Evolutionary conservation across 2,329 filamentous ascomycete genomes (phyloP).

Genomic region (Phialophora verrucosa): DNA sequence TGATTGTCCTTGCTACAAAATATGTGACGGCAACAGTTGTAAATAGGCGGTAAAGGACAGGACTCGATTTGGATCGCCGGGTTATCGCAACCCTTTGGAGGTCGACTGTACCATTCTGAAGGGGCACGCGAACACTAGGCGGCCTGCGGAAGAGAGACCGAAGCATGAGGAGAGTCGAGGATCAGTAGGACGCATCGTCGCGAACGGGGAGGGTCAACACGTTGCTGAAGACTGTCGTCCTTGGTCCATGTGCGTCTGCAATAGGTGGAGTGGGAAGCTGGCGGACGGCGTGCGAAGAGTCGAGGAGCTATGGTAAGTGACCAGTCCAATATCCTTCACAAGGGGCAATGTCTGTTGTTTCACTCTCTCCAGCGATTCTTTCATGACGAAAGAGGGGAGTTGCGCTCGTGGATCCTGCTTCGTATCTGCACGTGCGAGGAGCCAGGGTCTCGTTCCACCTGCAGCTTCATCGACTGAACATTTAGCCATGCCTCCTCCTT

Average conservation of each 20-base stretch:
- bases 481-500: slow-evolving; percentile 2
- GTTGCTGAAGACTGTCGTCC: background rate
- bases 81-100: slow-evolving; percentile 36
- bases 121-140: slow-evolving; percentile 38
- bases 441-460: background rate
- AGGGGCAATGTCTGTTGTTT: background rate
- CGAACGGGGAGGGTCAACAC: slow-evolving; percentile 10
- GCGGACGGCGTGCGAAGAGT: background rate
- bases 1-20: slow-evolving; percentile 29
- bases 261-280: background rate
- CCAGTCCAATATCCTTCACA: background rate
- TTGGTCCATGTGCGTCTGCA: background rate
- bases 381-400: background rate
- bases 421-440: slow-evolving; percentile 10
- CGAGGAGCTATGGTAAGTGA: background rate
- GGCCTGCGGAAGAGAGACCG: slow-evolving; percentile 37
- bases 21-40: slow-evolving; percentile 34
- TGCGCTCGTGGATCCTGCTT: background rate
- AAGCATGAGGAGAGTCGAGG: slow-evolving; percentile 31
- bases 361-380: background rate
- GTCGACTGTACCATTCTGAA: slow-evolving; percentile 32
- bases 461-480: slow-evolving; percentile 6
- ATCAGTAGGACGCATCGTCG: slow-evolving; percentile 29
- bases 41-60: slow-evolving; percentile 32
- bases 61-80: slow-evolving; percentile 26